Conservation (phyloP, 805 yeast genomes). For the Yarrowia porcina region DNA sequence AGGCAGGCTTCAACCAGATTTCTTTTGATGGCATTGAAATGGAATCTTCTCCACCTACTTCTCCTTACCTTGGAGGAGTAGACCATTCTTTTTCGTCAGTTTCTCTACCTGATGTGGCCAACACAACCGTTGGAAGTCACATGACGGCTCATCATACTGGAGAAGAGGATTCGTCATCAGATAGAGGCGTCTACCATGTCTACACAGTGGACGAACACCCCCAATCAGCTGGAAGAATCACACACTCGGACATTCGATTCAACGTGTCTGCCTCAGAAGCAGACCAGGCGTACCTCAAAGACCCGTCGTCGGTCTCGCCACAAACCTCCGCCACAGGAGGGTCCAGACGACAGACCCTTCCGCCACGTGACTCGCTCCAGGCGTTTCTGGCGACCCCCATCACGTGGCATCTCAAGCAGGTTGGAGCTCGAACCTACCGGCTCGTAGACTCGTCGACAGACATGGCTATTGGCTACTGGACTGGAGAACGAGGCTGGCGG, state of each 20-base stretch:
- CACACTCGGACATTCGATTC: neutral
- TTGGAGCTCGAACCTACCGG: constrained; percentile 7
- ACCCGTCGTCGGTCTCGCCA: neutral
- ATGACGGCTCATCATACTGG: neutral
- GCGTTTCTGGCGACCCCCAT: constrained; percentile 27
- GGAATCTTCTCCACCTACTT: constrained; percentile 2
- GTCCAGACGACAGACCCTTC: neutral
- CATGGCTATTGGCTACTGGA: constrained; percentile 30
- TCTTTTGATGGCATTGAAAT: constrained; percentile 18
- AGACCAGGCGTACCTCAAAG: constrained; percentile 10
- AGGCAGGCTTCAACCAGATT: neutral
- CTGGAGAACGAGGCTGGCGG: constrained; percentile 25
- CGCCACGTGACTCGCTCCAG: constrained; percentile 16
- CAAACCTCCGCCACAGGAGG: neutral
- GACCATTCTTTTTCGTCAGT: neutral
- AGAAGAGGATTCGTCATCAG: neutral
- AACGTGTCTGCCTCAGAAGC: constrained; percentile 10
- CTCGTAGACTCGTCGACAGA: constrained; percentile 31
- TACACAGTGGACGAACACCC: constrained; percentile 20
- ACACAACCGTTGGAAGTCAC: neutral
- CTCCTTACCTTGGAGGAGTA: neutral
- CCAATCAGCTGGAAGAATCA: neutral
- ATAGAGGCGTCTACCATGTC: constrained; percentile 7
- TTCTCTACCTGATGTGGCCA: neutral
- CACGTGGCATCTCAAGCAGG: constrained; percentile 29